Evolutionary conservation across 495 filamentous ascomycete species (phyloP), one percentile per base, ranked within the genome.

Genomic region (Achaetomiella virescens): DNA sequence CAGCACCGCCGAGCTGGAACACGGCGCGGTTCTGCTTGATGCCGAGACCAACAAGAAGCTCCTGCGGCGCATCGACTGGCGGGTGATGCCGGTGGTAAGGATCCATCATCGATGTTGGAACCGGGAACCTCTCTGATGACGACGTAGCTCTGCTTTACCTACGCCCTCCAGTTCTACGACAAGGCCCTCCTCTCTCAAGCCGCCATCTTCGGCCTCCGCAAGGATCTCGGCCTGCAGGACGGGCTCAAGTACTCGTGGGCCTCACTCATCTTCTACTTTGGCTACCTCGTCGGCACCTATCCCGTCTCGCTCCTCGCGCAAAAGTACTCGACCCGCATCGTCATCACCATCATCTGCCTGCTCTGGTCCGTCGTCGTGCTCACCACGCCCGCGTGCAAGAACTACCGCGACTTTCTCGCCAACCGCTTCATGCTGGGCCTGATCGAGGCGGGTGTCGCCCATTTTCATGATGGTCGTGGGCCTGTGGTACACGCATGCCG

Each of bases 381-480:
- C 2, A 43, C 25, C 4, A 52, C 50, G n/a, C 50, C 50, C 2
- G 50, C 50, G 24, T 52, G 50, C 50, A 25, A 38, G n/a, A 27
- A 35, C 50, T 52, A 43, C 27, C 15, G 24, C 14, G 38, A 44
- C 38, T 52, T 52, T 27, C 50, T 52, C 38, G 40, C 37, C 38
- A 52, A 52, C 50, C 50, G 50, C 40, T 52, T 52, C 38, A 6
- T 52, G 21, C 40, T 52, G 2, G 50, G 50, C 15, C 40, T 52
- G n/a, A 36, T 52, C 27, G 50, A 52, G 22, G 50, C 50, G 17
- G 50, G 50, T 38, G 50, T 52, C 50, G 17, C 50, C 50, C 27
- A 52, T 52, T 25, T 52, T 52, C 50, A 52, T 52, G 50, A n/a
- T 52, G 17, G 50, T 52, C 50, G 50, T 52, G 25, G 50, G 50